These are phyloP conservation scores for Asclepias syriaca DNA, from an alignment of 257 asterid species.

Conservation along the genomic window DNA sequence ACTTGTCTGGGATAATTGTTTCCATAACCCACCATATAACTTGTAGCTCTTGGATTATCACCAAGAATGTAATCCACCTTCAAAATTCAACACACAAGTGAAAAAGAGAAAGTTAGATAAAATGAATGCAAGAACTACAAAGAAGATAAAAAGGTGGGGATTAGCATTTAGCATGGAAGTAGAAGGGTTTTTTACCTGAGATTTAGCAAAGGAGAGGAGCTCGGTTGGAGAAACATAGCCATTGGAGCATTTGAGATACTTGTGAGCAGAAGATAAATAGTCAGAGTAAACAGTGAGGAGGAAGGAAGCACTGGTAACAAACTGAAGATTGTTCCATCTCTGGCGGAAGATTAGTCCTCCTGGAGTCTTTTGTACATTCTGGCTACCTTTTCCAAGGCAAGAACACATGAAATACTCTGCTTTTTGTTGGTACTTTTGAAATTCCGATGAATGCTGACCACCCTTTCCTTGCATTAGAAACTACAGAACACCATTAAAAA, in stretches of 20 bases:
- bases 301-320: conserved; percentile 89
- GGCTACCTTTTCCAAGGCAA: conserved; percentile 73
- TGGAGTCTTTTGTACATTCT: conserved; percentile 78
- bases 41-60: conserved; percentile 95
- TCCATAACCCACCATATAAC: conserved; percentile 99
- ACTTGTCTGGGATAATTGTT: conserved; percentile 82
- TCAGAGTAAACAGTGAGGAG: conserved; percentile 82
- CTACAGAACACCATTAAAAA: conserved; percentile 23
- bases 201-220: conserved; percentile 76
- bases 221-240: conserved; percentile 59
- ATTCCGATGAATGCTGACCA: conserved; percentile 47
- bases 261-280: conserved; percentile 72
- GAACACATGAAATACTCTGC: conserved; percentile 95
- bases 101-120: not conserved
- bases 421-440: conserved; percentile 60
- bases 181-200: conserved; percentile 49
- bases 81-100: not conserved
- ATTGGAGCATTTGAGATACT: conserved; percentile 55
- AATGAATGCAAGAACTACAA: not conserved
- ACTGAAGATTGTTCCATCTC: conserved; percentile 98
- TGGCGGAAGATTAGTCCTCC: conserved; percentile 89
- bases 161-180: not conserved
- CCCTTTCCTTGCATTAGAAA: conserved; percentile 80
- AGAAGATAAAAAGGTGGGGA: not conserved
- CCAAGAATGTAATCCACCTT: conserved; percentile 97